Conservation (phyloP, 176 grass and related monocot species). For the Leersia perrieri region DNA sequence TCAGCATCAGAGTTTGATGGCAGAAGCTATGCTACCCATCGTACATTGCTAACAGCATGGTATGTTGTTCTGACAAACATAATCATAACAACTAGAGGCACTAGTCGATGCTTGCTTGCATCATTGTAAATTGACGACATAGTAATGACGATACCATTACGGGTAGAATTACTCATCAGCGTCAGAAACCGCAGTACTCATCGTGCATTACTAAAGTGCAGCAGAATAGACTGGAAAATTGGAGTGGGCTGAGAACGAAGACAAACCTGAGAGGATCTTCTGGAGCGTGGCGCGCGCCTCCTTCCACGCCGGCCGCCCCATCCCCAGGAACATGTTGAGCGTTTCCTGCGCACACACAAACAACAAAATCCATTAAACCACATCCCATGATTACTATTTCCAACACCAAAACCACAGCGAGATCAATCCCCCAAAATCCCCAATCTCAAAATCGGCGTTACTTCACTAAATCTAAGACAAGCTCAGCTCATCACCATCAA, state of each 20-base stretch:
- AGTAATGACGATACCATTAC: not conserved
- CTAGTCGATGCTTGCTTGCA: not conserved
- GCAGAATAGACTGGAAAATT: not conserved
- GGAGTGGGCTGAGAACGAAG: not conserved
- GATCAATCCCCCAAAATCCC: not conserved
- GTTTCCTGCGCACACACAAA: slow-evolving; percentile 55
- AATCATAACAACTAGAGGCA: not conserved
- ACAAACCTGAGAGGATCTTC: slow-evolving; percentile 83
- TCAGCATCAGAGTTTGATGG: not conserved
- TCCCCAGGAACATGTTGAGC: slow-evolving; percentile 85
- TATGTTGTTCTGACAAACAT: too few relatives aligned
- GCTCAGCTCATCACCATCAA: not conserved
- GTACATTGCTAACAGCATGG: too few relatives aligned
- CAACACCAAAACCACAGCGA: not conserved
- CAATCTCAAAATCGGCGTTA: not conserved
- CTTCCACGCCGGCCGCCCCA: slow-evolving; percentile 89
- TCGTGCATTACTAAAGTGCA: not conserved
- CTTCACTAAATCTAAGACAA: not conserved
- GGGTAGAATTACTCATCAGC: not conserved
- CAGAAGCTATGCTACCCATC: too few relatives aligned
- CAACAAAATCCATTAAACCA: not conserved
- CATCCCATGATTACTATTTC: not conserved
- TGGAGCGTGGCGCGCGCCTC: slow-evolving; percentile 88
- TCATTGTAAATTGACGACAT: not conserved
- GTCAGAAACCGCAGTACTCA: not conserved